Base-by-base conservation (phyloP, 257 asterid genomes). In the Salvia miltiorrhiza region DNA sequence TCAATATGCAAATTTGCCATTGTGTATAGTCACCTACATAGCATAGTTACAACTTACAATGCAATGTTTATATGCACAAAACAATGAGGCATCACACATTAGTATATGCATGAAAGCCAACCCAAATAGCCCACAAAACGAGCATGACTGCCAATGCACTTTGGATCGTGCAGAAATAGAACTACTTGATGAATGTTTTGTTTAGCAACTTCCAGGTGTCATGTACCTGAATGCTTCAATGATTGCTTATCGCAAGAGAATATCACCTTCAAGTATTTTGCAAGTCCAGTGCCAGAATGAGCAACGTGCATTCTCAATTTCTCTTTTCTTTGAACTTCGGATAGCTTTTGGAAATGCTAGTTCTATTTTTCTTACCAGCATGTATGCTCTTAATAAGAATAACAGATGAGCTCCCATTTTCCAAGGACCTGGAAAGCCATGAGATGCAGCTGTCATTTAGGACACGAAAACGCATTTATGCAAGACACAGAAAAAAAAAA, bases 351-450 rank as follows among this genome's bases (percentile, higher is more conserved):
- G 85, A 66, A 41, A 69, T 47, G 81, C 75, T 52, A 44, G 87
- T 41, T 65, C 82, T 78, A 35, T 23, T 77, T 78, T 82, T 85
- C 83, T 74, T 85, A 56, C 85, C 64, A 35, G 71, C 58, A 14
- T 88, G 87, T 53, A 88, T 76, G 81, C 81, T 82, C 75, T 87
- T 86, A 32, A 82, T 84, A 61, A 82, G 93, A 60, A 88, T 23
- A 41, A 85, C 90, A 20, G 95, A 82, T 4, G 90, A 73, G 83
- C 73, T 74, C 70, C 83, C 84, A 53, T 71, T 77, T 63, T 68
- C 78, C 52, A 65, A 45, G 32, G 67, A 66, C 80, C 90, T 86
- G 81, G 56, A 55, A n/a, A 59, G 37, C 53, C 76, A 54, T 63
- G 41, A 60, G 63, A 16, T 47, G 74, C 67, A 60, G 71, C 10